Conservation (phyloP, 495 filamentous ascomycete genomes). For the Stereocaulon alpinum region DNA sequence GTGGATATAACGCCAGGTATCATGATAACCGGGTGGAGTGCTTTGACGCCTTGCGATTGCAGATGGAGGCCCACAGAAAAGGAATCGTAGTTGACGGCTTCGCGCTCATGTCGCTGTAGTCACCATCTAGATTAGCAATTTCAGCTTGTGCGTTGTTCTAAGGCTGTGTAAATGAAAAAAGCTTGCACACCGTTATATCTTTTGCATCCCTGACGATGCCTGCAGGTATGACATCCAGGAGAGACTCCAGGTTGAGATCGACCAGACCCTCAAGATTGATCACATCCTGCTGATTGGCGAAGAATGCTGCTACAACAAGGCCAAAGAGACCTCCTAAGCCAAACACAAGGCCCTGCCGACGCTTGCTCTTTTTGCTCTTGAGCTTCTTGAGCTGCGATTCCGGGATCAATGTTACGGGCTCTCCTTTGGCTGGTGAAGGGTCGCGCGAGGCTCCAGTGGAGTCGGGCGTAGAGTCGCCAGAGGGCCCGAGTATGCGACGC, state of each 20-base stretch:
- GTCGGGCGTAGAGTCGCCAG: conserved; percentile 18
- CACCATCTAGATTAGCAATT: conserved; percentile 26
- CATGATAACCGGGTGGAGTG: conserved; percentile 87
- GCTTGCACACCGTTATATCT: conserved; percentile 59
- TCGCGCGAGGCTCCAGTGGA: conserved; percentile 26
- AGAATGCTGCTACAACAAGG: conserved; percentile 68
- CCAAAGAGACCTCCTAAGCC: conserved; percentile 74
- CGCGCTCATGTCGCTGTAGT: conserved; percentile 65
- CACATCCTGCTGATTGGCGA: conserved; percentile 74
- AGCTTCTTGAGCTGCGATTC: conserved; percentile 25
- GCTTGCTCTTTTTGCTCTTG: conserved; percentile 40
- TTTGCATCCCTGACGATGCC: conserved; percentile 72
- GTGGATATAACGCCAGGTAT: conserved; percentile 96
- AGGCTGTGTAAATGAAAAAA: neutral
- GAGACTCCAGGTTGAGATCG: conserved; percentile 71
- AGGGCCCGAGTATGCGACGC: conserved; percentile 26
- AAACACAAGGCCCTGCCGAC: conserved; percentile 71
- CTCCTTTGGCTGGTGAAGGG: conserved; percentile 35
- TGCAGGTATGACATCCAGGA: conserved; percentile 75
- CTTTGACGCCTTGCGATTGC: conserved; percentile 69
- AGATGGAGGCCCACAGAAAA: conserved; percentile 81
- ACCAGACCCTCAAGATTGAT: conserved; percentile 70
- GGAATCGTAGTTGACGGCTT: conserved; percentile 81
- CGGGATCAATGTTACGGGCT: conserved; percentile 29
- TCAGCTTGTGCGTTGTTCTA: conserved; percentile 14